Evolutionary conservation across 1,284 basidiomycete species (phyloP).

Genomic region (Ustilago tritici): DNA sequence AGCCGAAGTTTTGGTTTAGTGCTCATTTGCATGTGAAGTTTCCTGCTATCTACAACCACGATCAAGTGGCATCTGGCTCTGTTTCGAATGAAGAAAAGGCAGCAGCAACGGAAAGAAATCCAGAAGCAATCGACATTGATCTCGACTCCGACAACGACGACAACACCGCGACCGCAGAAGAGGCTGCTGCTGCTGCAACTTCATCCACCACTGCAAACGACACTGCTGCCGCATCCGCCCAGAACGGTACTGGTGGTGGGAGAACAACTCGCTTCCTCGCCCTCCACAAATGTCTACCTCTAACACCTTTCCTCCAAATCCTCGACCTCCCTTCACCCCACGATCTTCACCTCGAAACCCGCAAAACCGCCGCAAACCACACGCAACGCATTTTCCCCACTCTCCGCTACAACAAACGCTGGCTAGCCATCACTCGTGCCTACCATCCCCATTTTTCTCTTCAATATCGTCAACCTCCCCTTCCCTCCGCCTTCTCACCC

Average conservation of each 20-base stretch:
- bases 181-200: background rate
- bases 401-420: conserved; percentile 80
- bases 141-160: conserved; percentile 48
- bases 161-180: background rate
- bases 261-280: conserved; percentile 83
- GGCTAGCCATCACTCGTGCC: conserved; percentile 91
- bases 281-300: conserved; percentile 89
- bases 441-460: conserved; percentile 82
- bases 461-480: conserved; percentile 72
- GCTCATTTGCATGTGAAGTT: conserved; percentile 90
- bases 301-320: conserved; percentile 78
- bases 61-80: background rate
- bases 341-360: conserved; percentile 33
- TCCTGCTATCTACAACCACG: conserved; percentile 48
- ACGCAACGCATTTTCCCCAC: conserved; percentile 57
- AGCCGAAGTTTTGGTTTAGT: conserved; percentile 93
- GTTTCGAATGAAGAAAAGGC: background rate
- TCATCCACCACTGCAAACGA: background rate
- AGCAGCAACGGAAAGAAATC: conserved; percentile 20
- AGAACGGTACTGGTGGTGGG: background rate
- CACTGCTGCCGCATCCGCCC: background rate
- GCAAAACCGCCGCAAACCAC: conserved; percentile 18
- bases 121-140: conserved; percentile 53
- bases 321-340: conserved; percentile 40
- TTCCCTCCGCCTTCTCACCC: conserved; percentile 77